Base-by-base conservation (phyloP, 352 stramenopile genomes). In the Pythium insidiosum region DNA sequence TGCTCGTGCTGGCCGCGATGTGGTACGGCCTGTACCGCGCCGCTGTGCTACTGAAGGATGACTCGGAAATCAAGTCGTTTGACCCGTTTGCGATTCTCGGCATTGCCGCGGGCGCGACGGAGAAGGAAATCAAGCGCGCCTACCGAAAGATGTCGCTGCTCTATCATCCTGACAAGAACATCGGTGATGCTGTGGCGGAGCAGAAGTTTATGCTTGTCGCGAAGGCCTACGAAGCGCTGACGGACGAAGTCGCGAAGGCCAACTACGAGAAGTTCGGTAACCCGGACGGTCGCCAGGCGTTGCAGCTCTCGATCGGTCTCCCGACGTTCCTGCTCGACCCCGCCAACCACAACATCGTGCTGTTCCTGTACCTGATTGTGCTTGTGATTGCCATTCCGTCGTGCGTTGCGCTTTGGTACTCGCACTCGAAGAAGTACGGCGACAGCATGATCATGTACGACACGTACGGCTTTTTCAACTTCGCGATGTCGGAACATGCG, bases 361-460 rank as follows among this genome's bases (percentile, higher is more conserved):
- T 99, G 5, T 93, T 99, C 41, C 55, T 98, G 34, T 99, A 99
- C 73, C 72, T 99, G 25, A 90, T 99, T 53, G 78, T 98, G 40
- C 90, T 99, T 50, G 96, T 99, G 4, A 81, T 98, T n/a, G 79
- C 98, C 42, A 98, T 99, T 59, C 96, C 97, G 23, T 95, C 83
- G 45, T 89, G 78, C 43, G 94, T 98, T 0, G 96, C 86, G 50
- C 72, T 91, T 4, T 99, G 96, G 77, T 97, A 97, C 72, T 92
- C 87, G 57, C 81, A 96, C 66, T 98, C 88, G 56, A 98, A 99
- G 72, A 95, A 97, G 58, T 99, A 97, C 61, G 96, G 96, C 23
- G 96, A 99, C 74, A 98, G 96, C 61, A 97, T 98, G 78, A 97
- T 99, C 67, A 98, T 99, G 93, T 99, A 99, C 75, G 95, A 99